Percentiles rank a stretch among this genome's conserved stretches.
phyloP scores from a whole-genome alignment of 192 early-diverging fungal species.

The Coemansia sp. region DNA sequence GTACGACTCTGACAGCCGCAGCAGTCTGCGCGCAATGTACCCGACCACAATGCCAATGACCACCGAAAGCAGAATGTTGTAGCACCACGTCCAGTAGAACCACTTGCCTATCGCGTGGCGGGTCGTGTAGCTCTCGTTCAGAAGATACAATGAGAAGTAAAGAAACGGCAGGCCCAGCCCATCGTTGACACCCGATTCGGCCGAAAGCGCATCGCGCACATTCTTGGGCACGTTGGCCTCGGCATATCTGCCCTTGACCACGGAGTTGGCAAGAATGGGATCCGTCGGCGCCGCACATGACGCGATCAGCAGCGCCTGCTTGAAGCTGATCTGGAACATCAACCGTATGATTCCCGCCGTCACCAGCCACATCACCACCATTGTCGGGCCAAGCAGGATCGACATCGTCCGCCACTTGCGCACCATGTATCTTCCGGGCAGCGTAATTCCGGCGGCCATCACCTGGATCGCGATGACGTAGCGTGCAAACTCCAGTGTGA shows the following conservation, averaged over 20 bases:
- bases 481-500: constrained; percentile 75
- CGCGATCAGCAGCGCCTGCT: constrained; percentile 72
- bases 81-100: constrained; percentile 79
- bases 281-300: constrained; percentile 92
- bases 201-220: constrained; percentile 75
- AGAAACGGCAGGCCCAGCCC: constrained; percentile 85
- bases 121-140: constrained; percentile 52
- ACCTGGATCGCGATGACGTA: constrained; percentile 82
- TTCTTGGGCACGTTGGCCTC: constrained; percentile 86
- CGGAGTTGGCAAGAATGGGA: constrained; percentile 92
- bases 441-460: constrained; percentile 82
- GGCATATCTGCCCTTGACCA: constrained; percentile 92
- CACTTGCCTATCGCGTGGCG: constrained; percentile 74
- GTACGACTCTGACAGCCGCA: constrained; percentile 70
- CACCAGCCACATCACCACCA: constrained; percentile 81
- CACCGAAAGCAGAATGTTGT: constrained; percentile 76
- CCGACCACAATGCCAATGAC: constrained; percentile 79
- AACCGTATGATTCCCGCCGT: constrained; percentile 62
- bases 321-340: constrained; percentile 53
- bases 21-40: constrained; percentile 64
- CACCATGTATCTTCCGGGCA: constrained; percentile 76
- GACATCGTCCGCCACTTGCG: constrained; percentile 74
- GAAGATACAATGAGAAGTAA: constrained; percentile 71
- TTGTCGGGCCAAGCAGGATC: constrained; percentile 77
- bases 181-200: constrained; percentile 88